These are phyloP conservation scores for Suaeda aralocaspica DNA, from an alignment of 148 eudicot species.

Conservation along the genomic window DNA sequence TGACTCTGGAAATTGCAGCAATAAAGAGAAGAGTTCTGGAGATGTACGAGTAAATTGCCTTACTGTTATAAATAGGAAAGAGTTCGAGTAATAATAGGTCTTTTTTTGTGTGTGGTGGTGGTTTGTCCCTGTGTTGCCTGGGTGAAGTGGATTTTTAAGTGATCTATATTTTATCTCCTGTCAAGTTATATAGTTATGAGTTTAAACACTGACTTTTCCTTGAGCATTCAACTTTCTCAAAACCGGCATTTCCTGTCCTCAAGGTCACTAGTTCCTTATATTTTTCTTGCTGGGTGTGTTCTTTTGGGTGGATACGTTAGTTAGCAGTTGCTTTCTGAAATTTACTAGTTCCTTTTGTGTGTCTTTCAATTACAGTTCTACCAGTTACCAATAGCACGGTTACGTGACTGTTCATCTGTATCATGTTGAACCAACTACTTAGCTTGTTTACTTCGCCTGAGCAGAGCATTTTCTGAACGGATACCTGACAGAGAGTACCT, in stretches of 20 bases:
- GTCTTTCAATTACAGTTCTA: constrained; percentile 41
- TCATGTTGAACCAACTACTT: constrained; percentile 44
- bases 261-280: not conserved
- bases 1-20: too few species aligned
- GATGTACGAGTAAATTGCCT: too few species aligned
- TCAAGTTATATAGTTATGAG: not conserved
- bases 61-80: too few species aligned
- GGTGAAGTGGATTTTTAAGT: not conserved
- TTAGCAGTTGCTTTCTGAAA: constrained; percentile 12
- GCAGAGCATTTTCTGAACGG: constrained; percentile 82
- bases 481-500: constrained; percentile 61
- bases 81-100: too few species aligned
- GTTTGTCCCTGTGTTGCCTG: too few species aligned
- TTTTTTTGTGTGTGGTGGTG: too few species aligned
- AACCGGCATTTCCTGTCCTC: not conserved
- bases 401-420: constrained; percentile 39
- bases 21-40: too few species aligned
- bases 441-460: constrained; percentile 52
- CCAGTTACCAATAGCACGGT: constrained; percentile 32
- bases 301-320: not conserved
- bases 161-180: not conserved
- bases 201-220: not conserved
- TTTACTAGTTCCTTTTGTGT: constrained; percentile 30
- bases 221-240: not conserved
- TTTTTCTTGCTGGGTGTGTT: not conserved